Evolutionary conservation across 2,329 filamentous ascomycete species (phyloP).

Genomic region (Hymenoscyphus salicellus): DNA sequence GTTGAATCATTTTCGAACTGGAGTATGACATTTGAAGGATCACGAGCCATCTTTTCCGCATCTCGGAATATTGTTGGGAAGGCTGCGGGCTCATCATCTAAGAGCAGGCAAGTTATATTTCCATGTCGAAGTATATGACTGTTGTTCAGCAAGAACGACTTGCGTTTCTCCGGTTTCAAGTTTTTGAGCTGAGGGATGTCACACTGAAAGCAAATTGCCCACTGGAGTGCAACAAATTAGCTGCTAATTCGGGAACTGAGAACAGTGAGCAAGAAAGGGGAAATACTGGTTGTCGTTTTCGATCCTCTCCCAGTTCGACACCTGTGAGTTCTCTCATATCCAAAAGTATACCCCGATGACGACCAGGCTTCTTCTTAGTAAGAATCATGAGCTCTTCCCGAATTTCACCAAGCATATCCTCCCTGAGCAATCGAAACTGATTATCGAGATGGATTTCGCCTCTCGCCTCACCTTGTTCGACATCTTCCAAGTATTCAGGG

Average conservation of each 20-base stretch:
- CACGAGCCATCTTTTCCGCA: slow-evolving; percentile 41
- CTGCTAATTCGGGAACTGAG: no score
- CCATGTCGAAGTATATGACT: slow-evolving; percentile 55
- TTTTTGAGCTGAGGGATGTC: slow-evolving; percentile 47
- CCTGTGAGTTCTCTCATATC: slow-evolving; percentile 39
- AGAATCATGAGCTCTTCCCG: slow-evolving; percentile 57
- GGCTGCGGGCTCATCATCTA: slow-evolving; percentile 49
- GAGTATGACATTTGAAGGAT: slow-evolving; percentile 49
- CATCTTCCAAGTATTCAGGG: slow-evolving; percentile 47
- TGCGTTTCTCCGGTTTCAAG: slow-evolving; percentile 36
- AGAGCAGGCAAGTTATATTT: slow-evolving; percentile 60
- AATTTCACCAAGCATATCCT: slow-evolving; percentile 68
- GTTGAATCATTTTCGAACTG: slow-evolving; percentile 48
- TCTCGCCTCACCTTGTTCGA: slow-evolving; percentile 37
- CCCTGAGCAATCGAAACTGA: slow-evolving; percentile 67
- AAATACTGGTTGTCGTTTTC: neutral
- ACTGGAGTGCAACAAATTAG: slow-evolving; percentile 21
- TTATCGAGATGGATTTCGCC: slow-evolving; percentile 60
- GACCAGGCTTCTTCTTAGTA: slow-evolving; percentile 47
- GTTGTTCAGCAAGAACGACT: slow-evolving; percentile 46
- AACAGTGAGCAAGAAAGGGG: no score
- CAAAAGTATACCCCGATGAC: slow-evolving; percentile 41
- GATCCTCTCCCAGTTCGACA: slow-evolving; percentile 30
- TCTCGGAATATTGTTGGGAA: slow-evolving; percentile 60
- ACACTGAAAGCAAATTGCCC: slow-evolving; percentile 42